Conservation (phyloP, 2,329 filamentous ascomycete genomes). For the Alternaria ethzedia region DNA sequence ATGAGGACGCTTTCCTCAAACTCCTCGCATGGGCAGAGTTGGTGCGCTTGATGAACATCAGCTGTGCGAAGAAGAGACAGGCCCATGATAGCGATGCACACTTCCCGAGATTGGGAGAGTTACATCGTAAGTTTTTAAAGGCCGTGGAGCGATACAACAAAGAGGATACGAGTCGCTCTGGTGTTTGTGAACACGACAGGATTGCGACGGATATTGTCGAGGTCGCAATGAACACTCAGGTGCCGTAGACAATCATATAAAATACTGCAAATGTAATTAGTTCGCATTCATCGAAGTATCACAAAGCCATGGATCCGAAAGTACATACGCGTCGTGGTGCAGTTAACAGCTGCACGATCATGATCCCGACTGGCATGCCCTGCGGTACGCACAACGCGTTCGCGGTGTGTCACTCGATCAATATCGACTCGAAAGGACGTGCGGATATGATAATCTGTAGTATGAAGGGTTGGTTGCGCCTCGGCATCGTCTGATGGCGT, state of each 20-base stretch:
- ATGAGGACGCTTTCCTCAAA: slow-evolving; percentile 13
- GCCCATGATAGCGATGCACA: background rate
- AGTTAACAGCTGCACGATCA: background rate
- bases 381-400: background rate
- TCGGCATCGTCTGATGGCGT: background rate
- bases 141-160: slow-evolving; percentile 12
- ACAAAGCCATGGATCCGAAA: too few species aligned
- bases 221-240: slow-evolving; percentile 3
- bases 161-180: background rate
- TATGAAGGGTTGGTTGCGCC: background rate
- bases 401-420: background rate
- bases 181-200: slow-evolving; percentile 7
- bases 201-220: slow-evolving; percentile 14
- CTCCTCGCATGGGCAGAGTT: slow-evolving; percentile 20
- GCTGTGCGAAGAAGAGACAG: background rate
- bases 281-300: too few species aligned
- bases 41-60: slow-evolving; percentile 17
- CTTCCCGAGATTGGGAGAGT: slow-evolving; percentile 4
- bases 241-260: background rate
- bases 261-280: background rate
- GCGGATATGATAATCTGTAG: background rate
- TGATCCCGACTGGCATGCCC: background rate
- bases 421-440: background rate
- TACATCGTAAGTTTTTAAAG: slow-evolving; percentile 12
- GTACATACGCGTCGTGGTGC: background rate